Percentiles rank a stretch among this genome's conserved stretches.
These are phyloP conservation scores for Lyophyllum atratum DNA, from an alignment of 768 basidiomycete species.

Conservation along the genomic window DNA sequence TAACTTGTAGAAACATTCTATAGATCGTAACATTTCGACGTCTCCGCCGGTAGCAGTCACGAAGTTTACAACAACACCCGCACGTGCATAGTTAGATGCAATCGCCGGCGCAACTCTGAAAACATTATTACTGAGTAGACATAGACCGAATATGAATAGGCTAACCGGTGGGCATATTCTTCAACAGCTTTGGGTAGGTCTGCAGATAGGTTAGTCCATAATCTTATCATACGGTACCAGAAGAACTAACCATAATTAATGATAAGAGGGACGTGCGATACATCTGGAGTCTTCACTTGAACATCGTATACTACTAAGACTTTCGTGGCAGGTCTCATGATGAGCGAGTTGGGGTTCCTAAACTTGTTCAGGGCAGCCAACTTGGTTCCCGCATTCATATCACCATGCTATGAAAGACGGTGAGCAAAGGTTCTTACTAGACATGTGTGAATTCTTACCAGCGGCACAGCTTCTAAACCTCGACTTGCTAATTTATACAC, in stretches of 20 bases:
- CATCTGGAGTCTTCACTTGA: conserved; percentile 86
- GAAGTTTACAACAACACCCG: conserved; percentile 94
- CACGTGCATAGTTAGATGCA: conserved; percentile 81
- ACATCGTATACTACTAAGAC: conserved; percentile 93
- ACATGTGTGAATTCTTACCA: conserved; percentile 54
- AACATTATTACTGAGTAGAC: conserved; percentile 10
- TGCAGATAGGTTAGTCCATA: conserved; percentile 24
- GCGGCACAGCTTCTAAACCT: conserved; percentile 83
- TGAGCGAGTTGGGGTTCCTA: conserved; percentile 54
- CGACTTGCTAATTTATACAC: conserved; percentile 87
- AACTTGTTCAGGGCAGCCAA: conserved; percentile 85
- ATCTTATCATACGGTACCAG: background rate
- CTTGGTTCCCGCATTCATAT: conserved; percentile 86
- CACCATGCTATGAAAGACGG: conserved; percentile 68
- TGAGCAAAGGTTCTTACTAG: conserved; percentile 14
- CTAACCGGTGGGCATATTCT: conserved; percentile 93
- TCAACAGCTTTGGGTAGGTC: conserved; percentile 95
- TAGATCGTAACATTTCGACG: conserved; percentile 96
- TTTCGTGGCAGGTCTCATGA: conserved; percentile 67
- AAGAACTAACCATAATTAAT: conserved; percentile 82
- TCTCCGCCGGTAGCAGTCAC: conserved; percentile 97
- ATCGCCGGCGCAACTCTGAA: conserved; percentile 83
- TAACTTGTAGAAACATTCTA: conserved; percentile 98
- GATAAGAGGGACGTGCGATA: conserved; percentile 88
- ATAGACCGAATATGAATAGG: conserved; percentile 1